Base-by-base conservation (phyloP, 1,284 basidiomycete genomes). In the Cutaneotrichosporon mucoides region DNA sequence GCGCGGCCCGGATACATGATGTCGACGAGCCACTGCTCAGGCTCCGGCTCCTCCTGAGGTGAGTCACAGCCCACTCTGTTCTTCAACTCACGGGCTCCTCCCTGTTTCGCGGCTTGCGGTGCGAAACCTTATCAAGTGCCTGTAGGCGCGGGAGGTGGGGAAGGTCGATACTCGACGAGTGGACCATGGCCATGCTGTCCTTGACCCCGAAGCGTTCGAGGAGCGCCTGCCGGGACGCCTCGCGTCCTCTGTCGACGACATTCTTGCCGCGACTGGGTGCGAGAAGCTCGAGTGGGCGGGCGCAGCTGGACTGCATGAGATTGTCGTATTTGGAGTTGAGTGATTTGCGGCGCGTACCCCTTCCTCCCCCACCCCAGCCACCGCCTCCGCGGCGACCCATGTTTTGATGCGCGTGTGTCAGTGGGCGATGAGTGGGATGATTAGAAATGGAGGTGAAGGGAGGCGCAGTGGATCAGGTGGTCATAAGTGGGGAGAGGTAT, bases 21-120 rank as follows among this genome's bases (percentile, higher is more conserved):
- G 24, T 55, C 46, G 7, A 47, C 15, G 2, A 55, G 45, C 54
- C 54, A 55, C 12, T 55, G 49, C 11, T 51, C 49, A 3, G 49
- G 49, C 49, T 41, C 16, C 5, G 8, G 15, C 24, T 41, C 5
- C 13, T 24, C 24, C 24, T 24, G 24, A 24, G 13, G 34, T 43
- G 13, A 53, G 52, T 24, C 24, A 24, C 24, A 24, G 24, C 24
- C 24, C 24, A 24, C 24, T 24, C 24, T 24, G 24, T 24, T 24
- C 24, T 24, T 24, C 24, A 24, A 24, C 24, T 24, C 24, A 24
- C 24, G 24, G 24, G 24, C 24, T 24, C 24, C 24, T 24, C 13
- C 5, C n/a, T 15, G 35, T n/a, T 16, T 11, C 44, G 44, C 10
- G 44, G 10, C 16, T 45, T 45, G 44, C 16, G 44, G 16, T 37